These are phyloP conservation scores for Saturnispora hagleri DNA, from an alignment of 805 yeast species.

Conservation along the genomic window DNA sequence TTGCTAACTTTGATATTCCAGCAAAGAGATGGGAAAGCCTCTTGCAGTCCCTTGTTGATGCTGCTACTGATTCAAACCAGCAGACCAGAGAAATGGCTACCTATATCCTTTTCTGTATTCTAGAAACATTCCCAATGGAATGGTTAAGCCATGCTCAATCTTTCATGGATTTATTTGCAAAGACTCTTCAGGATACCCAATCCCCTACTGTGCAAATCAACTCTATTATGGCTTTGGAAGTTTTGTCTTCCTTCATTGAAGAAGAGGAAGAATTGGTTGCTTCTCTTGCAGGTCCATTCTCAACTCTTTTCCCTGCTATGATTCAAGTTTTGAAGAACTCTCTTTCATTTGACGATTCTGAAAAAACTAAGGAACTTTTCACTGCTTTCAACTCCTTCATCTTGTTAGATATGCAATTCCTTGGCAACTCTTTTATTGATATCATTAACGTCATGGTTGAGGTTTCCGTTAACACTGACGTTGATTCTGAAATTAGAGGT, in stretches of 20 bases:
- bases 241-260: constrained; percentile 59
- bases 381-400: constrained; percentile 77
- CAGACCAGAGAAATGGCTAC: constrained; percentile 76
- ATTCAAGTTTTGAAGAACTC: constrained; percentile 72
- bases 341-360: constrained; percentile 61
- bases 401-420: constrained; percentile 63
- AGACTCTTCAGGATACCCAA: constrained; percentile 51
- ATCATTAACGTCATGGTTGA: constrained; percentile 68
- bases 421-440: constrained; percentile 64
- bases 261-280: constrained; percentile 40
- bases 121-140: constrained; percentile 60
- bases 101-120: constrained; percentile 64
- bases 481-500: constrained; percentile 76
- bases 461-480: constrained; percentile 52
- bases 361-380: constrained; percentile 64
- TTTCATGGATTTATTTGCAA: constrained; percentile 61
- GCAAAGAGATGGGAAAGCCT: constrained; percentile 64
- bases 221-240: constrained; percentile 72
- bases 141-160: constrained; percentile 52
- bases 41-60: constrained; percentile 58
- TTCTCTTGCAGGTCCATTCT: constrained; percentile 40
- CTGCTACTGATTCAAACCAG: constrained; percentile 41
- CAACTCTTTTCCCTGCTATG: constrained; percentile 65
- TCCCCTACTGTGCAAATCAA: constrained; percentile 73
- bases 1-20: constrained; percentile 69